Conservation (phyloP, 352 stramenopile species). For the Pythium rhizo-oryzae region DNA sequence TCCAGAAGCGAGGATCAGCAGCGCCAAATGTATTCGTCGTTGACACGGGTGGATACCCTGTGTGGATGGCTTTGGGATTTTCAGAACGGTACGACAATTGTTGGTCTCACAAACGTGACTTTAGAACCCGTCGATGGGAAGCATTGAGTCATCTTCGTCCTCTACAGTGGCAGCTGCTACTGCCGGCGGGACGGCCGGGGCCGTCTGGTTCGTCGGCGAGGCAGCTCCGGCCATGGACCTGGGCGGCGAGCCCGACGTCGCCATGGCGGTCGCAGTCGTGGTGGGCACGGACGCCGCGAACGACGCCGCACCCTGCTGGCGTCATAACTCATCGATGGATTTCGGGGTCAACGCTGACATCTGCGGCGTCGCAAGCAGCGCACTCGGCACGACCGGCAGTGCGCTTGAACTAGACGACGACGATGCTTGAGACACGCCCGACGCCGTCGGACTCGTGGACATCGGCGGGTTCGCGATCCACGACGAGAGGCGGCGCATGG, state of each 20-base stretch:
- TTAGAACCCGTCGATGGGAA: conserved; percentile 27
- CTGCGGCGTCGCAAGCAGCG: conserved; percentile 26
- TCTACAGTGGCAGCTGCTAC: background rate
- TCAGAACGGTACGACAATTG: no score
- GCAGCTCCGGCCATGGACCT: background rate
- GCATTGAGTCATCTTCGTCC: conserved; percentile 22
- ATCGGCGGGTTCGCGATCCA: conserved; percentile 53
- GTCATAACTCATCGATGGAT: conserved; percentile 34
- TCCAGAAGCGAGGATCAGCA: no score
- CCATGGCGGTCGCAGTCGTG: conserved; percentile 1
- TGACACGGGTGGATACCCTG: no score
- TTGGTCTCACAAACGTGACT: no score
- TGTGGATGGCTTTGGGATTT: no score
- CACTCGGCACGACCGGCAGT: conserved; percentile 25
- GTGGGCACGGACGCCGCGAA: conserved; percentile 30
- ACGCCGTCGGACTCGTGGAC: conserved; percentile 13
- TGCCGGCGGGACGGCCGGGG: no score
- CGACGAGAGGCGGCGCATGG: conserved; percentile 74
- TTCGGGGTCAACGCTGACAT: conserved; percentile 25
- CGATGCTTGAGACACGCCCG: conserved; percentile 2
- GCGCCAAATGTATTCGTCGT: no score
- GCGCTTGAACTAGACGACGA: background rate
- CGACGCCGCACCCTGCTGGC: conserved; percentile 31
- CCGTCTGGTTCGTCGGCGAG: background rate
- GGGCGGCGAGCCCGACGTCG: background rate